Evolutionary conservation across 768 basidiomycete genomes (phyloP).

Genomic region (Agrocybe chaxingu): DNA sequence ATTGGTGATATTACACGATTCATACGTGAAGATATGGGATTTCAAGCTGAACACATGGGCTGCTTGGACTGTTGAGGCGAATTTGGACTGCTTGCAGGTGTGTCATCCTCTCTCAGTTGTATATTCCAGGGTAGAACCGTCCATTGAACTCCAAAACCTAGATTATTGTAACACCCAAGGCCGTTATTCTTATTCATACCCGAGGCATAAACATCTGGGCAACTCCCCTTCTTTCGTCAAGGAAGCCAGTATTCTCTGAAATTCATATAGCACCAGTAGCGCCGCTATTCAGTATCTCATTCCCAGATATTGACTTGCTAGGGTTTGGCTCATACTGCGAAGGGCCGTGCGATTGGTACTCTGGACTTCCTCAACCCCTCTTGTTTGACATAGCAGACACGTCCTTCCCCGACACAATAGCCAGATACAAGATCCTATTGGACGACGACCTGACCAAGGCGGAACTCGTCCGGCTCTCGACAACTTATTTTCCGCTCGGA

Average conservation of each 20-base stretch:
- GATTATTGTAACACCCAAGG: slow-evolving; percentile 7
- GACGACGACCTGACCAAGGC: not conserved
- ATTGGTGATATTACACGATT: slow-evolving; percentile 7
- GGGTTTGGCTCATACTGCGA: not conserved
- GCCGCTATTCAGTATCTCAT: not conserved
- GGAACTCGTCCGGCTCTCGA: not conserved
- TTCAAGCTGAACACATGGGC: slow-evolving; percentile 11
- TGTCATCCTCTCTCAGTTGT: not conserved
- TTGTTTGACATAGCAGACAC: not conserved
- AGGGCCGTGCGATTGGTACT: slow-evolving; percentile 17
- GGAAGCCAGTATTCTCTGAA: slow-evolving; percentile 1
- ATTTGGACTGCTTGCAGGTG: slow-evolving; percentile 9
- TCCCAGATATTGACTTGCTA: not conserved
- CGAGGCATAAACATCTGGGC: slow-evolving; percentile 8
- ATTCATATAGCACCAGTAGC: not conserved
- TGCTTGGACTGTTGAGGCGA: slow-evolving; percentile 13
- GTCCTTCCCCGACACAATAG: not conserved
- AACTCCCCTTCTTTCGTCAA: slow-evolving; percentile 3
- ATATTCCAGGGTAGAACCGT: not conserved
- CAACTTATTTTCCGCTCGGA: not conserved
- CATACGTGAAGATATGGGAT: slow-evolving; percentile 14
- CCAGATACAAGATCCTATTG: slow-evolving; percentile 2
- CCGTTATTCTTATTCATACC: slow-evolving; percentile 8
- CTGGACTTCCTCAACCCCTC: slow-evolving; percentile 9
- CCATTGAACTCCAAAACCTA: not conserved